Evolutionary conservation across 441 rosid species (phyloP).

Genomic region (Aleurites moluccanus): DNA sequence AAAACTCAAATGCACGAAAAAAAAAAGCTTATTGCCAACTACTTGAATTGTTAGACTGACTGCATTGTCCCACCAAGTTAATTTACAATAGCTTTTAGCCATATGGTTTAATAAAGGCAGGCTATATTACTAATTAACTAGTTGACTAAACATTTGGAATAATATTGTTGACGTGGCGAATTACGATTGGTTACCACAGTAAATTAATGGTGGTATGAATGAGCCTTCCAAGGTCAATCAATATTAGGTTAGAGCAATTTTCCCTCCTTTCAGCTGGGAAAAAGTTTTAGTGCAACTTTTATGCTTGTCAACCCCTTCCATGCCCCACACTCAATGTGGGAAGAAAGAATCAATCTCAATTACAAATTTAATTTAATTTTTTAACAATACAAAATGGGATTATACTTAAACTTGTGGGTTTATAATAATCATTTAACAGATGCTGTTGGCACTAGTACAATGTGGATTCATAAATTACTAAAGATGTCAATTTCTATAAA

Average conservation of each 20-base stretch:
- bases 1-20: too few relatives aligned
- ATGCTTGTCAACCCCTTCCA: constrained; percentile 43
- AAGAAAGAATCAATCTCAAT: constrained; percentile 30
- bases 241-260: constrained; percentile 18
- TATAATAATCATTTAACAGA: constrained; percentile 17
- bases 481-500: constrained; percentile 1
- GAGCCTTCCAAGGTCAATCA: constrained; percentile 25
- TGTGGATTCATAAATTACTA: constrained; percentile 1
- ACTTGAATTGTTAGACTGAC: too few relatives aligned
- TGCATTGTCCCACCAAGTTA: too few relatives aligned
- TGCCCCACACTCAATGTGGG: constrained; percentile 25
- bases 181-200: constrained; percentile 16
- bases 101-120: background rate
- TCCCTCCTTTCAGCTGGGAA: constrained; percentile 26
- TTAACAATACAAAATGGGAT: background rate
- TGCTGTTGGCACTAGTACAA: constrained; percentile 40
- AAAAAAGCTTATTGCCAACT: too few relatives aligned
- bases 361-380: background rate
- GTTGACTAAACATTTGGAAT: constrained; percentile 32
- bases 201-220: constrained; percentile 36
- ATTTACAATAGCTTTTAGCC: background rate
- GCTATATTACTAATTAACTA: constrained; percentile 24
- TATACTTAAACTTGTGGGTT: constrained; percentile 18
- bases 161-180: constrained; percentile 19
- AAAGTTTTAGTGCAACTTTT: constrained; percentile 26